A percentile compares a stretch with the other conserved stretches of the same genome.
These are phyloP conservation scores for Eleusine indica DNA, from an alignment of 176 grass and related monocot species.

Conservation along the genomic window DNA sequence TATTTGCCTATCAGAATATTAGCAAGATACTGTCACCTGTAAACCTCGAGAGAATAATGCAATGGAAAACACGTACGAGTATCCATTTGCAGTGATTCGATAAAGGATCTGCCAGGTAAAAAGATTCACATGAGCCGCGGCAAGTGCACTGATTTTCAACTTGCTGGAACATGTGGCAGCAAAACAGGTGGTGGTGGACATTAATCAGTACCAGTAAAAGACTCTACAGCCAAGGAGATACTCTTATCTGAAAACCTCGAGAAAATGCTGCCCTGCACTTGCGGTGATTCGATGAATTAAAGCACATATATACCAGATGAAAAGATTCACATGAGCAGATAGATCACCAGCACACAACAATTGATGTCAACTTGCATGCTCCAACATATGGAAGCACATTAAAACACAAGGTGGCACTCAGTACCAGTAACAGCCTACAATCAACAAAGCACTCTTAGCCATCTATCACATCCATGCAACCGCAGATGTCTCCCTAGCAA, in stretches of 20 bases:
- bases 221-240: background rate
- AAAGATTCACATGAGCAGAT: slow-evolving; percentile 21
- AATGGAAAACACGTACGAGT: background rate
- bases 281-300: slow-evolving; percentile 6
- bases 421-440: background rate
- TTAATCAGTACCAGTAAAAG: background rate
- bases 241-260: background rate
- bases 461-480: slow-evolving; percentile 6
- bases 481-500: background rate
- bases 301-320: slow-evolving; percentile 5
- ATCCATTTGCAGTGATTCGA: slow-evolving; percentile 13
- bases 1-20: too few species aligned
- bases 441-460: background rate
- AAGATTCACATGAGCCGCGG: slow-evolving; percentile 21
- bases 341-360: background rate
- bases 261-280: background rate
- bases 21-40: too few species aligned
- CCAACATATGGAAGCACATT: slow-evolving; percentile 18
- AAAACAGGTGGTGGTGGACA: background rate
- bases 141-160: slow-evolving; percentile 10
- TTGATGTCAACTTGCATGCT: slow-evolving; percentile 23
- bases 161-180: slow-evolving; percentile 38
- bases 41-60: too few species aligned
- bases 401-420: background rate
- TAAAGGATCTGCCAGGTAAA: background rate